A percentile compares a stretch with the other conserved stretches of the same genome.
phyloP scores from a whole-genome alignment of 1,284 basidiomycete genomes.

The Malassezia japonica region DNA sequence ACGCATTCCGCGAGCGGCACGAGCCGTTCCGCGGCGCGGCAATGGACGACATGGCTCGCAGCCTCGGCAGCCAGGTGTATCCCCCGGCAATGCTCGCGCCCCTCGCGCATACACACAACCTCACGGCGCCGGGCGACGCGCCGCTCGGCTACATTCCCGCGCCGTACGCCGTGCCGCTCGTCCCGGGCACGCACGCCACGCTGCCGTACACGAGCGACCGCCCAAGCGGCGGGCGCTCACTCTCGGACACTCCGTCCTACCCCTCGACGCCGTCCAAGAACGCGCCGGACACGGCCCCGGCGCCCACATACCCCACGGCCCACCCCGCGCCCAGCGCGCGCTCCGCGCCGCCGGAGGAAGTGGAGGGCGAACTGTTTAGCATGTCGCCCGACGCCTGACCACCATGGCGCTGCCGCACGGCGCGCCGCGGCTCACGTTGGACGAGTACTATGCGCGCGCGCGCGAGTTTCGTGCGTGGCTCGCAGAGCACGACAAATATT shows the following conservation, averaged over 20 bases:
- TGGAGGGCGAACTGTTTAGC: conserved; percentile 12
- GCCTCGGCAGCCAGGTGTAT: no score
- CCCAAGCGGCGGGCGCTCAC: background rate
- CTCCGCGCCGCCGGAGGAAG: background rate
- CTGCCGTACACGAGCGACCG: background rate
- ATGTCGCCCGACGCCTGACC: conserved; percentile 9
- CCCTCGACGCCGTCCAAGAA: background rate
- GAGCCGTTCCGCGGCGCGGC: no score
- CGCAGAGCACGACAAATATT: conserved; percentile 16
- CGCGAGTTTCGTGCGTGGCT: conserved; percentile 33
- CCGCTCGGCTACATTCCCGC: background rate
- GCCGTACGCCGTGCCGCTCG: background rate
- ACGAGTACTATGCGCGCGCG: conserved; percentile 25
- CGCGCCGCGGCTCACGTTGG: conserved; percentile 9
- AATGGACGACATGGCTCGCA: no score
- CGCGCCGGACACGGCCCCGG: background rate
- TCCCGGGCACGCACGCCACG: background rate
- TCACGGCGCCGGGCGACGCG: background rate
- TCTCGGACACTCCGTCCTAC: background rate
- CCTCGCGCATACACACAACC: conserved; percentile 33
- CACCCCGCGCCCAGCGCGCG: background rate
- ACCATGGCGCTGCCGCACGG: background rate
- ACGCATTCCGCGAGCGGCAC: conserved; percentile 21
- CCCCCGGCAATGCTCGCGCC: conserved; percentile 43
- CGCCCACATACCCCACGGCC: background rate